Evolutionary conservation across 345 rosid genomes (phyloP), one percentile per base, ranked within the genome.

Genomic region (Dipteronia dyeriana): DNA sequence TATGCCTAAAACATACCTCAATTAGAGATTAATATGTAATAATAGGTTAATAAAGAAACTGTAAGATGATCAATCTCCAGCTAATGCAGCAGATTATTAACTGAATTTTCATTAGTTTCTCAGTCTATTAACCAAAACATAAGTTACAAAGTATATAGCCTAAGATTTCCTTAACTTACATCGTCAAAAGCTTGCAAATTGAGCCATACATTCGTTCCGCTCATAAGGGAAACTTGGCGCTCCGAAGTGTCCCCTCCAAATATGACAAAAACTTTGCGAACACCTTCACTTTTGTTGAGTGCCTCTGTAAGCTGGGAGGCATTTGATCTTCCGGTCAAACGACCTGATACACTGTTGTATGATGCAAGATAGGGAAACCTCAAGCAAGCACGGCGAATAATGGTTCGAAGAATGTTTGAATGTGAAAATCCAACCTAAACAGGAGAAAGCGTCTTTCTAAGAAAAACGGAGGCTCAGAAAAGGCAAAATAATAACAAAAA

Each of bases 371-470:
- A 78, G 49, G 94, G 91, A 85, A 90, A 92, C 87, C 98, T 90
- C 83, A 83, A 86, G 90, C 96, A 86, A 63, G 97, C 94, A 62
- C 59, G 98, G 82, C 77, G 82, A 39, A 93, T 80, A 77, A 93
- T 83, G 82, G 92, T 95, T 70, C 88, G 90, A 23, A 95, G 90
- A 80, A 95, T 89, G 83, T 90, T 93, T 65, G 96, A 91, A 79
- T 95, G 99, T 66, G 98, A 95, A 90, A 95, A 92, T 63, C 99
- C 99, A 76, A 93, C 99, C 97, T 94, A 86, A n/a, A 85, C 62
- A 82, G 68, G 68, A 74, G 64, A 72, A 51, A 54, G 61, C 31
- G 61, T 29, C 60, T 59, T 71, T 66, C 39, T 77, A 31, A 74
- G 45, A 70, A 34, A 26, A 57, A 20, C 13, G 59, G 70, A 64